Evolutionary conservation across 345 rosid species (phyloP), one percentile per base, ranked within the genome.

Genomic region (Salix koriyanagi): DNA sequence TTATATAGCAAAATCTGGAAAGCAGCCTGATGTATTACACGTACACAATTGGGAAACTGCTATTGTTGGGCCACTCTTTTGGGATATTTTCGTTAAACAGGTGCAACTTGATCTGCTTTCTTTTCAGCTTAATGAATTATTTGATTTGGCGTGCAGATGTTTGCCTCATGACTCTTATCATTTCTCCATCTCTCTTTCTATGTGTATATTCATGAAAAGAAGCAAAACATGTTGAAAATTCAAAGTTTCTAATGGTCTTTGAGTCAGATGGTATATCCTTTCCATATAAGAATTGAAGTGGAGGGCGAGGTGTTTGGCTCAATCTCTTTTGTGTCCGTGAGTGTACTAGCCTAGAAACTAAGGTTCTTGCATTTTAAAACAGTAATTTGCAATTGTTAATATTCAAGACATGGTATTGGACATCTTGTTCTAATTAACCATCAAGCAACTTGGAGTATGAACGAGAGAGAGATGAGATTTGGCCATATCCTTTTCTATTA

Each of bases 21-120:
- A 93, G 86, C 89, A 73, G 84, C 97, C 97, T 73, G 97, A 93
- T 90, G 89, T 93, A 39, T 79, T 91, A 41, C 97, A 93, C 81
- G 85, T 93, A 73, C 97, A 93, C 79, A 83, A 91, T 78, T 91
- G 94, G 93, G 88, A 93, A 89, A 91, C 97, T 83, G 90, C 97
- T 75, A 76, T 93, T 69, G 87, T 90, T 78, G 97, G 93, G 82
- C 96, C 97, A 46, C 86, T 93, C 75, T 93, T 93, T 83, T 93
- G 97, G 97, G 97, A 93, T 83, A 83, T 90, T 67, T 91, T 90
- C 85, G 93, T 79, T 71, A 88, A 88, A 42, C 92, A 89, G 94
- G 97, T 91, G 70, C 74, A 56, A 12, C 58, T 77, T 73, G 74
- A 71, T 39, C 69, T 34, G 21, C 58, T 78, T 21, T 25, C 36